Conservation (phyloP, 2,329 filamentous ascomycete species). For the Monosporascus sp. region DNA sequence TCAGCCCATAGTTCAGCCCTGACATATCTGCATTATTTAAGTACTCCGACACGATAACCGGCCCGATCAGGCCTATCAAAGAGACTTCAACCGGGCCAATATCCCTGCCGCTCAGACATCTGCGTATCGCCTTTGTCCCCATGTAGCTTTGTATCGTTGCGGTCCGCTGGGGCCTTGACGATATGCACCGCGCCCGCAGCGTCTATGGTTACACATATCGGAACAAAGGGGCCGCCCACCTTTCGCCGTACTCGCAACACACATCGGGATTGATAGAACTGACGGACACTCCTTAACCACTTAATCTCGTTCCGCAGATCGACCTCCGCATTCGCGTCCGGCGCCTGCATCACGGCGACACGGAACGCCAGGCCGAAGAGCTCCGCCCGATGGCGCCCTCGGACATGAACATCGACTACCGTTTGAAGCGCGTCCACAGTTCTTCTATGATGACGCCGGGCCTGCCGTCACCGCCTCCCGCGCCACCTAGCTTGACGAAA, state of each 20-base stretch:
- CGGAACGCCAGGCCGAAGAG: constrained; percentile 5
- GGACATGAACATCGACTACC: constrained; percentile 3
- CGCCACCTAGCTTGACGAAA: background rate
- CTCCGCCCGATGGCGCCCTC: constrained; percentile 3
- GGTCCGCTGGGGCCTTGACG: constrained; percentile 1
- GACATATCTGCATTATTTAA: constrained; percentile 4
- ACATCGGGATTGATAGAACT: background rate
- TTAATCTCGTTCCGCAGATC: constrained; percentile 7
- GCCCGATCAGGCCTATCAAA: constrained; percentile 3
- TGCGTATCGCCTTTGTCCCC: background rate
- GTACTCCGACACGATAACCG: constrained; percentile 6
- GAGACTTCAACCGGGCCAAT: background rate
- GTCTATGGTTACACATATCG: constrained; percentile 1
- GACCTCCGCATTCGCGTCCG: background rate
- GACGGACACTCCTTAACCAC: constrained; percentile 1
- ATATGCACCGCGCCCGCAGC: constrained; percentile 9
- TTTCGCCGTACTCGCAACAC: no score
- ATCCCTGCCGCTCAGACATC: background rate
- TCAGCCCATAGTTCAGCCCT: background rate
- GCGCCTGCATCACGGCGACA: constrained; percentile 6
- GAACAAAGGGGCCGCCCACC: background rate
- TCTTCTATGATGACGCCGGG: background rate
- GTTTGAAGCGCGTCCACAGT: constrained; percentile 4
- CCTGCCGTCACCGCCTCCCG: background rate
- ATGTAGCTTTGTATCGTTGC: background rate